Percentiles rank a stretch among this genome's conserved stretches.
Conservation (phyloP, 2,329 filamentous ascomycete genomes). For the Sporothrix protearum region DNA sequence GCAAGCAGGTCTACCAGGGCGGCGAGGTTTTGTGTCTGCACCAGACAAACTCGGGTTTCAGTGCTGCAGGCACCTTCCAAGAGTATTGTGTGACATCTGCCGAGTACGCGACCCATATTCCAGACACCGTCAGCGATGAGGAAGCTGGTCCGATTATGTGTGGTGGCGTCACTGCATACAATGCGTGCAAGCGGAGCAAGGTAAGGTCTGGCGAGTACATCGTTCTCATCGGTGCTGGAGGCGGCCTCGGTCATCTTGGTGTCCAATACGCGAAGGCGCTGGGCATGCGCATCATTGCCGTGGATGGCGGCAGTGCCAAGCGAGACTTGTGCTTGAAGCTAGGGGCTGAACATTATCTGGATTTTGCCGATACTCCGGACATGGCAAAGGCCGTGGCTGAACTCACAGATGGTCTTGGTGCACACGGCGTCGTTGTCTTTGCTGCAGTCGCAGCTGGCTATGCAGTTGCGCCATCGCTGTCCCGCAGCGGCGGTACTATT, state of each 20-base stretch:
- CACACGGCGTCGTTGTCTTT: slow-evolving; percentile 41
- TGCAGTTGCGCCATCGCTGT: neutral
- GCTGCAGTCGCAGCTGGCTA: neutral
- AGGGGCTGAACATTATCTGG: slow-evolving; percentile 55
- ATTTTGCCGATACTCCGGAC: slow-evolving; percentile 45
- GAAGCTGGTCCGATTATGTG: slow-evolving; percentile 60
- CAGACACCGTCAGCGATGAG: slow-evolving; percentile 48
- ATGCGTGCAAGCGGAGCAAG: slow-evolving; percentile 50
- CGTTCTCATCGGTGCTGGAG: slow-evolving; percentile 53
- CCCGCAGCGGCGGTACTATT: neutral
- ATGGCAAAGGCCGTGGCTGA: slow-evolving; percentile 1
- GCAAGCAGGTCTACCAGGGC: slow-evolving; percentile 37
- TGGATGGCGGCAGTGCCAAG: slow-evolving; percentile 51
- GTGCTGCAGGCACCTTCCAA: slow-evolving; percentile 49
- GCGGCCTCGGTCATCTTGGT: slow-evolving; percentile 33
- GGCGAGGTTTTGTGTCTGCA: slow-evolving; percentile 36
- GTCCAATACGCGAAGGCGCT: slow-evolving; percentile 52
- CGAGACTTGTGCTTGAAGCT: slow-evolving; percentile 44
- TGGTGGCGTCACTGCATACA: slow-evolving; percentile 55
- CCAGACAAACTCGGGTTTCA: slow-evolving; percentile 25
- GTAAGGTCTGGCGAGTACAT: slow-evolving; percentile 52
- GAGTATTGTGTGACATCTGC: slow-evolving; percentile 57
- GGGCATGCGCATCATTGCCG: slow-evolving; percentile 54
- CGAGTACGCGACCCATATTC: slow-evolving; percentile 49
- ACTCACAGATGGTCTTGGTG: slow-evolving; percentile 21